Evolutionary conservation across 1,139 yeast species (phyloP).

Genomic region (Geotrichum klebahnii): DNA sequence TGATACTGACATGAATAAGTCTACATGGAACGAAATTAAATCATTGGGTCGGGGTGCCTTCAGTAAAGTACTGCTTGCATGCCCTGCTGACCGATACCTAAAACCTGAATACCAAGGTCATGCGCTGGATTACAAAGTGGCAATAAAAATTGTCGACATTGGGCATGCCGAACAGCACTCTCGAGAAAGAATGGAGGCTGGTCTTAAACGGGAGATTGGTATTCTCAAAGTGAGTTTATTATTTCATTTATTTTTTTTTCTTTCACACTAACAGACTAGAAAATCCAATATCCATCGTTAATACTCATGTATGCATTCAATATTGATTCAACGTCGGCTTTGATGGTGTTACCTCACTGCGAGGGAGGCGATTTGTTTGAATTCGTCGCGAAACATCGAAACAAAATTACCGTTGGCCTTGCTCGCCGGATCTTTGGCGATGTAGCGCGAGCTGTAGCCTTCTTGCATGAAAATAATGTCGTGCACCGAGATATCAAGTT

Average conservation of each 20-base stretch:
- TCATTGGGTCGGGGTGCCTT: slow-evolving; percentile 43
- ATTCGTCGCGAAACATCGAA: slow-evolving; percentile 48
- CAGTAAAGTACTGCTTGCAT: slow-evolving; percentile 40
- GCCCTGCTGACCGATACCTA: slow-evolving; percentile 33
- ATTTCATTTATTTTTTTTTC: slow-evolving; percentile 28
- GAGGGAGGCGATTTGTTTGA: slow-evolving; percentile 80
- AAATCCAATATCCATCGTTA: slow-evolving; percentile 44
- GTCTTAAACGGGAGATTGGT: slow-evolving; percentile 69
- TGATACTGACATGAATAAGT: slow-evolving; percentile 28
- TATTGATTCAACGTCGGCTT: slow-evolving; percentile 35
- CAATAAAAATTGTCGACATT: slow-evolving; percentile 40
- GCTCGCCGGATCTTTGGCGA: slow-evolving; percentile 66
- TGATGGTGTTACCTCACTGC: slow-evolving; percentile 70
- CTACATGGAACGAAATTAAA: slow-evolving; percentile 38
- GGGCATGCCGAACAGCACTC: slow-evolving; percentile 28
- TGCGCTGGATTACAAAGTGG: slow-evolving; percentile 37
- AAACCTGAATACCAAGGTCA: slow-evolving; percentile 43
- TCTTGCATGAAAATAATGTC: slow-evolving; percentile 61
- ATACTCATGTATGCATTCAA: slow-evolving; percentile 41
- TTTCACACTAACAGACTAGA: slow-evolving; percentile 18
- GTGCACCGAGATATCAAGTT: slow-evolving; percentile 86
- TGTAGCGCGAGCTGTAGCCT: slow-evolving; percentile 61
- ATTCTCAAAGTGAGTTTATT: slow-evolving; percentile 46
- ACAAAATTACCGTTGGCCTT: slow-evolving; percentile 1
- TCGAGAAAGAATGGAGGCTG: slow-evolving; percentile 58